These are phyloP conservation scores for Cytospora chrysosperma DNA, from an alignment of 2,329 filamentous ascomycete genomes.

Conservation along the genomic window DNA sequence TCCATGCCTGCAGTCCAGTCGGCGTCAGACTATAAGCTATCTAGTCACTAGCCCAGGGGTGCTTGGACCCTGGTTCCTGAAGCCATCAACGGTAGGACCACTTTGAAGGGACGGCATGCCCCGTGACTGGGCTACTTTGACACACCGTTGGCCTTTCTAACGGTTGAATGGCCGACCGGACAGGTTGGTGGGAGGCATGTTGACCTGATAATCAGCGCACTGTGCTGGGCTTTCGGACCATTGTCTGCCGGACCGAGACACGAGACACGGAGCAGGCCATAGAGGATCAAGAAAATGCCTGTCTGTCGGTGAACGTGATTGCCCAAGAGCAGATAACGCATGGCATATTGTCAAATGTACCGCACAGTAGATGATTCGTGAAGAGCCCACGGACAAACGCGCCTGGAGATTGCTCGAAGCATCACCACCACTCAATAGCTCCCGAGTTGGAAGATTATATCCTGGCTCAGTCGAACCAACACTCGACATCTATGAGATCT, in stretches of 20 bases:
- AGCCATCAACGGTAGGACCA: not conserved
- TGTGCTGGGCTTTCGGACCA: too few relatives aligned
- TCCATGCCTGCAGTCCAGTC: not conserved
- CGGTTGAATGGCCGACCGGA: not conserved
- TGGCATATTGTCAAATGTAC: not conserved
- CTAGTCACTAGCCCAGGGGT: not conserved
- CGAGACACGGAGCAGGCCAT: too few relatives aligned
- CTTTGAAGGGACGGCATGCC: not conserved
- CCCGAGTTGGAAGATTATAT: too few relatives aligned
- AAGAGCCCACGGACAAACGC: not conserved
- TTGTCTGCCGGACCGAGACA: too few relatives aligned
- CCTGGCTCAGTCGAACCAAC: not conserved
- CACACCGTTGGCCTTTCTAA: not conserved
- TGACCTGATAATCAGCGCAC: not conserved
- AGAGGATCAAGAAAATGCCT: too few relatives aligned
- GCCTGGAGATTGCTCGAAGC: not conserved
- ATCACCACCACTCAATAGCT: not conserved
- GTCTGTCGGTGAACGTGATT: not conserved
- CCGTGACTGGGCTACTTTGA: not conserved
- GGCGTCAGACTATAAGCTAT: not conserved
- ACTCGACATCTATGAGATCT: conserved; percentile 3
- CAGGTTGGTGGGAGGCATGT: not conserved
- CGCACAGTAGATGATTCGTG: not conserved
- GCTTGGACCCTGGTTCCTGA: not conserved
- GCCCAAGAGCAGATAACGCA: not conserved